phyloP scores from a whole-genome alignment of 257 asterid genomes.

The Osmanthus fragrans region DNA sequence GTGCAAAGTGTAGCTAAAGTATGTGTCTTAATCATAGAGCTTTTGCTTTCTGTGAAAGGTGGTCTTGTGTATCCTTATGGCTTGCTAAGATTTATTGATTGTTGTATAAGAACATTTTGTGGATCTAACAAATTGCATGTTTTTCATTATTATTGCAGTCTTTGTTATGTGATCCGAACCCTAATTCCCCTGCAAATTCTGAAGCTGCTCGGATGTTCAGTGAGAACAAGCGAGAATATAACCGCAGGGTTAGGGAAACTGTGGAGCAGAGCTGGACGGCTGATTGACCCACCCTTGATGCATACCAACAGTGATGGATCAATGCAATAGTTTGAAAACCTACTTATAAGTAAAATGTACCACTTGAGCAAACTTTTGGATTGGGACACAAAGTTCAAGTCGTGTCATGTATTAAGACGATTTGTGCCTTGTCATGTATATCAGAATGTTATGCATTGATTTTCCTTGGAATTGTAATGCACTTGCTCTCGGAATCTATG shows the following conservation, averaged over 20 bases:
- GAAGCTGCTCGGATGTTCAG: conserved; percentile 90
- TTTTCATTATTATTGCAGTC: conserved; percentile 45
- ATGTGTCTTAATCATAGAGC: not conserved
- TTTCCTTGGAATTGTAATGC: conserved; percentile 16
- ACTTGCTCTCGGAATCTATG: no score
- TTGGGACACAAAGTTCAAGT: conserved; percentile 12
- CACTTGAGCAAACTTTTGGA: conserved; percentile 19
- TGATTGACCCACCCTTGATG: conserved; percentile 38
- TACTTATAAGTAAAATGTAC: conserved; percentile 24
- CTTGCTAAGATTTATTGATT: no score
- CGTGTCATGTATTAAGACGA: conserved; percentile 19
- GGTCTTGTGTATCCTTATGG: not conserved
- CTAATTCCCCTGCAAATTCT: conserved; percentile 85
- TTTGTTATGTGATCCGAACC: conserved; percentile 82
- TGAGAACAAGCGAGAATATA: conserved; percentile 76
- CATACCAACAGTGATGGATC: not conserved
- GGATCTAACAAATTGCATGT: not conserved
- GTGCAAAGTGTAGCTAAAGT: no score
- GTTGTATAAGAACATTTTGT: not conserved
- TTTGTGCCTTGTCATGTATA: conserved; percentile 35
- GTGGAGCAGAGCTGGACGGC: conserved; percentile 97
- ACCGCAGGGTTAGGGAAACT: conserved; percentile 70
- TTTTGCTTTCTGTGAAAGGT: not conserved
- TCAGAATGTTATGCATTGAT: conserved; percentile 24
- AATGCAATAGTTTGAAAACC: conserved; percentile 22